A percentile compares a stretch with the other conserved stretches of the same genome.
Conservation (phyloP, 2,329 filamentous ascomycete species). For the Apiospora malaysiana region DNA sequence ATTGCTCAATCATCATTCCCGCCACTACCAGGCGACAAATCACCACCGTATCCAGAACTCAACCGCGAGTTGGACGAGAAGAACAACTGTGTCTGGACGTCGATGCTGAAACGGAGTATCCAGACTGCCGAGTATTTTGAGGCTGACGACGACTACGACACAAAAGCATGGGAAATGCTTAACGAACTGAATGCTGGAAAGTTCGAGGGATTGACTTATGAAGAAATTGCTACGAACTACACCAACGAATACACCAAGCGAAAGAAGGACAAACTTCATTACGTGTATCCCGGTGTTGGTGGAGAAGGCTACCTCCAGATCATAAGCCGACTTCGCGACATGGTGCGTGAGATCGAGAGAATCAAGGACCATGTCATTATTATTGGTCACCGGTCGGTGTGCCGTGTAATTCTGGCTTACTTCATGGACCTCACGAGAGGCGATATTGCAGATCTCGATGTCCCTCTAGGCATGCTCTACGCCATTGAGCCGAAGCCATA, state of each 20-base stretch:
- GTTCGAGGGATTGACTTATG: conserved; percentile 95
- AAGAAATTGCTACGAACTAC: conserved; percentile 80
- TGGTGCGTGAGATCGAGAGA: conserved; percentile 95
- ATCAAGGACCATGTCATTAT: conserved; percentile 96
- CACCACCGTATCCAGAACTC: conserved; percentile 91
- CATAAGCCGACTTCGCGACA: conserved; percentile 91
- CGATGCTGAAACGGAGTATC: conserved; percentile 90
- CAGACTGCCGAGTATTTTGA: conserved; percentile 91
- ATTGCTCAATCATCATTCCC: conserved; percentile 80
- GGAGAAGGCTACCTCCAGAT: conserved; percentile 97
- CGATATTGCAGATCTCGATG: conserved; percentile 92
- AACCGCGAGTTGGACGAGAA: conserved; percentile 74
- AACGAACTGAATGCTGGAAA: conserved; percentile 93
- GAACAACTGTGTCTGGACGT: conserved; percentile 98
- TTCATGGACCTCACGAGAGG: conserved; percentile 92
- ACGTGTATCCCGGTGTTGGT: conserved; percentile 94
- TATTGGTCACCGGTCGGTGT: conserved; percentile 90
- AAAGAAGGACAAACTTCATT: conserved; percentile 86
- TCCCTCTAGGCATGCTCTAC: conserved; percentile 92
- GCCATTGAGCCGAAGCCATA: conserved; percentile 97
- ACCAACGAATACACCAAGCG: conserved; percentile 84
- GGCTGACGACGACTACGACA: conserved; percentile 88
- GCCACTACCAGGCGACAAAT: conserved; percentile 88
- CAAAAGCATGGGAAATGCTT: conserved; percentile 97
- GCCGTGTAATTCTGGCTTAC: conserved; percentile 91